Conservation (phyloP, 441 rosid species). For the Brassica balearica region DNA sequence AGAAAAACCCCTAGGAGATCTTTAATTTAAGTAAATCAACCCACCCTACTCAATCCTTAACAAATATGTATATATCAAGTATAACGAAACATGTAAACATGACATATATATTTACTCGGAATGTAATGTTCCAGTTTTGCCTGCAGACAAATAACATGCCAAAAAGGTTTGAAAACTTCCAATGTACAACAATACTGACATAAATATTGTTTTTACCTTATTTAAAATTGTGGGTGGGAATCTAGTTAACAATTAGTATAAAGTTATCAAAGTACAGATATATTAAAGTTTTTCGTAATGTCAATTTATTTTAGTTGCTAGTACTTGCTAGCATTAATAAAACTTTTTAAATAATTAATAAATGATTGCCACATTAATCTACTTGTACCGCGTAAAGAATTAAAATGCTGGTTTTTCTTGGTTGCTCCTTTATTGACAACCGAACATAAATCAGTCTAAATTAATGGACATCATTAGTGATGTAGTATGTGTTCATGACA, state of each 20-base stretch:
- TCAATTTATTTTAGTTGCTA: neutral
- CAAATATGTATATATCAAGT: neutral
- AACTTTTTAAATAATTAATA: neutral
- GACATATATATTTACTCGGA: slow-evolving; percentile 8
- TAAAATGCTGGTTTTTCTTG: slow-evolving; percentile 28
- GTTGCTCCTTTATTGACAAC: slow-evolving; percentile 32
- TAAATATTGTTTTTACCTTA: neutral
- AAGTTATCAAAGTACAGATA: neutral
- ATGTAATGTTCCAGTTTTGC: slow-evolving; percentile 25
- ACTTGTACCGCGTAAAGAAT: slow-evolving; percentile 27
- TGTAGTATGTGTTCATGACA: neutral
- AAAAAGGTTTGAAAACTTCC: neutral
- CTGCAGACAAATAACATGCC: neutral
- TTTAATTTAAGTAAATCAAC: neutral
- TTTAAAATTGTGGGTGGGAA: neutral
- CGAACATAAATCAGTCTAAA: slow-evolving; percentile 27
- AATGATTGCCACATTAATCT: slow-evolving; percentile 26
- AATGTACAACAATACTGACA: slow-evolving; percentile 12
- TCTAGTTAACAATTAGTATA: neutral
- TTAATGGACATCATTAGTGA: slow-evolving; percentile 1
- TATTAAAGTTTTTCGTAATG: neutral
- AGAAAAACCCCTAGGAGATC: neutral
- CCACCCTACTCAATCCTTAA: neutral
- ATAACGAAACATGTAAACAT: slow-evolving; percentile 5
- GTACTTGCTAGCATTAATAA: neutral